These are phyloP conservation scores for Asterochloris erici DNA, from an alignment of 139 green algal genomes.

Conservation along the genomic window DNA sequence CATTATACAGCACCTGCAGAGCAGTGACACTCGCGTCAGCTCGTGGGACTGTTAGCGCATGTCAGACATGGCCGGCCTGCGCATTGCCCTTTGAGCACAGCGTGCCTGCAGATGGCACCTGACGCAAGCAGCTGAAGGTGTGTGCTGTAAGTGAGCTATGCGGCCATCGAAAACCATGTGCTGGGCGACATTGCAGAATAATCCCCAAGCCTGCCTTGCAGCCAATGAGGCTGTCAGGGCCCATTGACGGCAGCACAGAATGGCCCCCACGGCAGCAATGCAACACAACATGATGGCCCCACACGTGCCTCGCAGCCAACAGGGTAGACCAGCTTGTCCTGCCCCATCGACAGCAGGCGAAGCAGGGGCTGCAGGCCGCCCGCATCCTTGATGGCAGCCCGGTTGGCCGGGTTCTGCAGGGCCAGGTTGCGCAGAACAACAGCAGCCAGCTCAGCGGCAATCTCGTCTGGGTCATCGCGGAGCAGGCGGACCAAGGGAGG, in stretches of 20 bases:
- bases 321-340: slow-evolving; percentile 32
- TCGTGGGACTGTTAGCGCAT: no score
- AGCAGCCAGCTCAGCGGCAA: slow-evolving; percentile 37
- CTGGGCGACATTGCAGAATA: no score
- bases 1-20: slow-evolving; percentile 20
- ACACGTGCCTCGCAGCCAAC: slow-evolving; percentile 19
- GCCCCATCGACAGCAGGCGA: slow-evolving; percentile 28
- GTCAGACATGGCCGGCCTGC: no score
- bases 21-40: neutral
- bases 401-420: slow-evolving; percentile 28
- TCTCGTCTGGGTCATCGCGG: slow-evolving; percentile 26
- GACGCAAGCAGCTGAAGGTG: no score
- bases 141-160: no score
- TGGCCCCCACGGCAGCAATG: no score
- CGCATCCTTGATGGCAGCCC: slow-evolving; percentile 23
- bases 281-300: no score
- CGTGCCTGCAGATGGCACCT: neutral
- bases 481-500: slow-evolving; percentile 32
- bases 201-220: no score
- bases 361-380: slow-evolving; percentile 36
- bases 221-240: no score
- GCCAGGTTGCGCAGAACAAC: slow-evolving; percentile 42
- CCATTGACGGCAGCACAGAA: no score
- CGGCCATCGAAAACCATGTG: no score
- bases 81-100: neutral